Percentiles rank a stretch among this genome's conserved stretches.
These are phyloP conservation scores for Astragalus glycyphyllos DNA, from an alignment of 306 rosid species.

Conservation along the genomic window DNA sequence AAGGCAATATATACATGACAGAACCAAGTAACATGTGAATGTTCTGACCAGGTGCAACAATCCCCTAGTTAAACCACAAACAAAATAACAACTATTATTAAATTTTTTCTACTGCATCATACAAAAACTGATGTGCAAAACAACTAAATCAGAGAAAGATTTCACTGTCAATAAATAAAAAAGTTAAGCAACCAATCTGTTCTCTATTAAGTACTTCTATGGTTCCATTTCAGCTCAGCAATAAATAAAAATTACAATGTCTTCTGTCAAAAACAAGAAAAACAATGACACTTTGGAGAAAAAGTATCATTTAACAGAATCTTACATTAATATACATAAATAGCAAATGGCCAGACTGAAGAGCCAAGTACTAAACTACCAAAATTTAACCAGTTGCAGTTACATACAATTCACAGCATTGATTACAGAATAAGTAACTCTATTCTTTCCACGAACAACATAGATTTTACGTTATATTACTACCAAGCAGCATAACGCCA, in stretches of 20 bases:
- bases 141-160: constrained; percentile 30
- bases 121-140: constrained; percentile 21
- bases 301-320: constrained; percentile 4
- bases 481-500: constrained; percentile 31
- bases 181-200: too few relatives aligned
- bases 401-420: constrained; percentile 36
- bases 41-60: constrained; percentile 47
- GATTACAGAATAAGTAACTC: constrained; percentile 20
- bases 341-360: constrained; percentile 4
- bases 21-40: constrained; percentile 55
- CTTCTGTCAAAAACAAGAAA: constrained; percentile 2
- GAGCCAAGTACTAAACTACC: not conserved
- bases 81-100: not conserved
- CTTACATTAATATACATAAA: constrained; percentile 33
- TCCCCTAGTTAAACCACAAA: constrained; percentile 64
- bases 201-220: constrained; percentile 5
- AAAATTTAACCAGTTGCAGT: constrained; percentile 35
- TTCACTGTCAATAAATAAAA: not conserved
- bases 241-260: constrained; percentile 3
- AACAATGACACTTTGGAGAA: not conserved
- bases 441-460: constrained; percentile 25
- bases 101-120: not conserved
- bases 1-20: constrained; percentile 52
- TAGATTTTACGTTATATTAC: constrained; percentile 19
- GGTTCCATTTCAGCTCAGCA: constrained; percentile 16